phyloP scores from a whole-genome alignment of 352 stramenopile genomes.

The Phytophthora citrophthora region DNA sequence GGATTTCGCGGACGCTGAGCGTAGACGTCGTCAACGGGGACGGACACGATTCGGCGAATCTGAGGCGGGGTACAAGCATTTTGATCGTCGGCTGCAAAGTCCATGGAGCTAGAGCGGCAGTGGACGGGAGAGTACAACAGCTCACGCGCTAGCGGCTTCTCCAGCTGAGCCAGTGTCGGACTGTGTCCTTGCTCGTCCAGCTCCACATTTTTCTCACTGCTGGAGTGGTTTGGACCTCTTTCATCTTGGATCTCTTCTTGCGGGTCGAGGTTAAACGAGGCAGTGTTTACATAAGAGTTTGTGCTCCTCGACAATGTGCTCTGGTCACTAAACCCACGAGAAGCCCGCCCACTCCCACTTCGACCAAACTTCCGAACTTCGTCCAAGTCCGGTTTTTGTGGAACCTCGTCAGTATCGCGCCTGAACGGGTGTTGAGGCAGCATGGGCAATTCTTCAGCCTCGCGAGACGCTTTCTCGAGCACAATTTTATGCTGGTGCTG shows the following conservation, averaged over 20 bases:
- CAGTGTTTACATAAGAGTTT: conserved; percentile 43
- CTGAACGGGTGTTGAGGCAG: conserved; percentile 54
- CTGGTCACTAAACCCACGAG: conserved; percentile 39
- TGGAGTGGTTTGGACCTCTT: conserved; percentile 18
- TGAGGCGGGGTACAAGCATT: conserved; percentile 15
- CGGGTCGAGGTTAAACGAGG: conserved; percentile 35
- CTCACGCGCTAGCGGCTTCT: conserved; percentile 29
- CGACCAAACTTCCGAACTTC: conserved; percentile 30
- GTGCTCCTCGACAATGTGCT: conserved; percentile 47
- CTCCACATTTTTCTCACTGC: conserved; percentile 26
- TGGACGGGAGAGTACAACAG: conserved; percentile 43
- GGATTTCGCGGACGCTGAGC: conserved; percentile 27
- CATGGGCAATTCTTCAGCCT: conserved; percentile 57
- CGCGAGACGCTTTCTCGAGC: conserved; percentile 26
- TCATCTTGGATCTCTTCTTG: conserved; percentile 40
- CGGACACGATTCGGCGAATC: conserved; percentile 53
- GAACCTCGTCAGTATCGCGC: conserved; percentile 34
- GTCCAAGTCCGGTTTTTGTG: conserved; percentile 24
- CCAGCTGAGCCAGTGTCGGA: conserved; percentile 15
- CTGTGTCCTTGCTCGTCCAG: conserved; percentile 15
- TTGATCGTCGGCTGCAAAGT: conserved; percentile 33
- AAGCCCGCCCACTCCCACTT: conserved; percentile 34
- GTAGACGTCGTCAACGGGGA: conserved; percentile 25
- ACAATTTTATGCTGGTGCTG: conserved; percentile 38
- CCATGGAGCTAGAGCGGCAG: conserved; percentile 40